Percentiles rank a stretch among this genome's conserved stretches.
Evolutionary conservation across 176 grass and related monocot genomes (phyloP).

Genomic region (Oryza brachyantha): DNA sequence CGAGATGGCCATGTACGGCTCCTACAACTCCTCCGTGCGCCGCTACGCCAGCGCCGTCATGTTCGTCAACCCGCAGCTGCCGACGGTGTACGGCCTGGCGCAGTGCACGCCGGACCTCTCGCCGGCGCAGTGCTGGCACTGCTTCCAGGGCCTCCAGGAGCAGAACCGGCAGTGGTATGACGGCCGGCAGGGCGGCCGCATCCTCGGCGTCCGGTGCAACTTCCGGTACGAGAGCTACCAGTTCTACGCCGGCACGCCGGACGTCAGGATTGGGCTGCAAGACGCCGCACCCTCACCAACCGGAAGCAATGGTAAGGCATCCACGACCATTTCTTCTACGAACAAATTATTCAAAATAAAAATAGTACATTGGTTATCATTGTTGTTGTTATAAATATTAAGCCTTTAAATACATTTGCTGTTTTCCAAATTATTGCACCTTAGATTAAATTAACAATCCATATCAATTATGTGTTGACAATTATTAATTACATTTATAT

Average conservation of each 20-base stretch:
- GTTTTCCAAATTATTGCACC: too few relatives aligned
- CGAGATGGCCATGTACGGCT: constrained; percentile 45
- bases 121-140: constrained; percentile 42
- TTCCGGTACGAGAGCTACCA: constrained; percentile 48
- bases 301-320: neutral
- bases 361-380: neutral
- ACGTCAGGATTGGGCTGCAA: constrained; percentile 37
- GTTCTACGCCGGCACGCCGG: constrained; percentile 40
- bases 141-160: constrained; percentile 34
- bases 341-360: neutral
- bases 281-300: neutral
- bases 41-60: constrained; percentile 43
- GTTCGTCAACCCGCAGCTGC: constrained; percentile 43
- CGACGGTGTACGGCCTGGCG: constrained; percentile 56
- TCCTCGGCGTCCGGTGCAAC: constrained; percentile 50
- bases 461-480: neutral
- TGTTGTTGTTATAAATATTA: neutral
- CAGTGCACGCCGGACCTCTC: constrained; percentile 78
- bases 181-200: constrained; percentile 32
- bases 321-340: neutral
- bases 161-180: constrained; percentile 26
- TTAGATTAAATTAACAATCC: too few relatives aligned
- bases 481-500: neutral
- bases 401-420: neutral
- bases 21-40: constrained; percentile 38